A percentile compares a stretch with the other conserved stretches of the same genome.
Conservation (phyloP, 2,329 filamentous ascomycete species). For the Colletotrichum sp. region DNA sequence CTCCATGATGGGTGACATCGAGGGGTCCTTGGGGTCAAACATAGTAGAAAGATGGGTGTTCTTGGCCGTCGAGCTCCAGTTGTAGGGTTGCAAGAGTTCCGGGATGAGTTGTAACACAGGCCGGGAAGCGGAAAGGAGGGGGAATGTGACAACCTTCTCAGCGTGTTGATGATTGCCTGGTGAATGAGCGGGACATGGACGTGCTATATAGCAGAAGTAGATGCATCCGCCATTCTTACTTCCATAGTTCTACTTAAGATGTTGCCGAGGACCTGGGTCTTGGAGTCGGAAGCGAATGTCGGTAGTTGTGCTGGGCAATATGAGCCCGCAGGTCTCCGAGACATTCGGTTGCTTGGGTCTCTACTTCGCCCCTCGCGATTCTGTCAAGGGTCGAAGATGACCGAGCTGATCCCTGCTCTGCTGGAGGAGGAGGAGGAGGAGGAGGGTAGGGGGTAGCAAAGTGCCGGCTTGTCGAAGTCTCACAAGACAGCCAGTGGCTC, state of each 20-base stretch:
- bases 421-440: neutral
- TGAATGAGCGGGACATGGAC: neutral
- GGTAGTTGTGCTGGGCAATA: neutral
- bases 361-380: neutral
- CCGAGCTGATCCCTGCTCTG: neutral
- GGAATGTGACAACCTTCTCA: neutral
- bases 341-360: neutral
- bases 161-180: neutral
- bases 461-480: neutral
- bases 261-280: conserved; percentile 2
- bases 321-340: conserved; percentile 3
- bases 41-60: neutral
- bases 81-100: neutral
- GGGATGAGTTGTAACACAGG: neutral
- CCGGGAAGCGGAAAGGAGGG: neutral
- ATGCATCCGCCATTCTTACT: neutral
- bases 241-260: neutral
- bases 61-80: neutral
- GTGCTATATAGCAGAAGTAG: neutral
- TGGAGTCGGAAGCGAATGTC: neutral
- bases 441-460: neutral
- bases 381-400: neutral
- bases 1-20: neutral
- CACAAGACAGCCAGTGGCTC: neutral
- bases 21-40: neutral